These are phyloP conservation scores for Fusarium buharicum DNA, from an alignment of 2,329 filamentous ascomycete species.

Conservation along the genomic window DNA sequence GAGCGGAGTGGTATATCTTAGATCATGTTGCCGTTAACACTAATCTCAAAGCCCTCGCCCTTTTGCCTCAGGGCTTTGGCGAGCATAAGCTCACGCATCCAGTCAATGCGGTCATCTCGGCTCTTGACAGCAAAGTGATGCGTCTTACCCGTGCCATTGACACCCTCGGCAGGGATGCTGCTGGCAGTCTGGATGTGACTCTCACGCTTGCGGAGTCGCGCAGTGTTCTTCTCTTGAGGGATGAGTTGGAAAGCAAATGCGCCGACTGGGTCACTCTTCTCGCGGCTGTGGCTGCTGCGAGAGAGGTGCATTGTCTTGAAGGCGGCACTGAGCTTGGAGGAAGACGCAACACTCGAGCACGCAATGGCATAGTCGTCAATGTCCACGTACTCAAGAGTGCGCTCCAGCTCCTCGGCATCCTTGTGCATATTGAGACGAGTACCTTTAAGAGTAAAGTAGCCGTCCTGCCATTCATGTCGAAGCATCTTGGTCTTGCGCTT, in stretches of 20 bases:
- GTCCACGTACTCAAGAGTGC: conserved; percentile 81
- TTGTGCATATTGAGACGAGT: conserved; percentile 81
- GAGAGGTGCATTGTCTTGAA: conserved; percentile 82
- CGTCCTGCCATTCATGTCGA: conserved; percentile 92
- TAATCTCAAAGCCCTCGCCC: conserved; percentile 83
- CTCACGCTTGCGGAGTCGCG: conserved; percentile 64
- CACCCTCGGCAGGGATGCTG: conserved; percentile 55
- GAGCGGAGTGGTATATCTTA: conserved; percentile 46
- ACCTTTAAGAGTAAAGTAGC: conserved; percentile 86
- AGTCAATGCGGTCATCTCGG: conserved; percentile 92
- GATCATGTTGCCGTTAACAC: conserved; percentile 82
- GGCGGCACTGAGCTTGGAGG: conserved; percentile 84
- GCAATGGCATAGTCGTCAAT: conserved; percentile 90
- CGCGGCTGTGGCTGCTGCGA: conserved; percentile 58
- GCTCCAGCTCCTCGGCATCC: conserved; percentile 61
- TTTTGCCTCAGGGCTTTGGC: conserved; percentile 88
- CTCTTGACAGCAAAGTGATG: conserved; percentile 93
- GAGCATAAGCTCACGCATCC: conserved; percentile 95
- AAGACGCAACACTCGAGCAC: conserved; percentile 79
- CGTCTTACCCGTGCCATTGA: conserved; percentile 77
- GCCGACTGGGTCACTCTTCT: conserved; percentile 68
- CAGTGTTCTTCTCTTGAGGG: conserved; percentile 70
- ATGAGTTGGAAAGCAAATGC: conserved; percentile 89
- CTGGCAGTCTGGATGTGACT: conserved; percentile 55
- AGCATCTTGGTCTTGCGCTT: conserved; percentile 91